Conservation (phyloP, 345 rosid genomes). For the Corchorus olitorius region DNA sequence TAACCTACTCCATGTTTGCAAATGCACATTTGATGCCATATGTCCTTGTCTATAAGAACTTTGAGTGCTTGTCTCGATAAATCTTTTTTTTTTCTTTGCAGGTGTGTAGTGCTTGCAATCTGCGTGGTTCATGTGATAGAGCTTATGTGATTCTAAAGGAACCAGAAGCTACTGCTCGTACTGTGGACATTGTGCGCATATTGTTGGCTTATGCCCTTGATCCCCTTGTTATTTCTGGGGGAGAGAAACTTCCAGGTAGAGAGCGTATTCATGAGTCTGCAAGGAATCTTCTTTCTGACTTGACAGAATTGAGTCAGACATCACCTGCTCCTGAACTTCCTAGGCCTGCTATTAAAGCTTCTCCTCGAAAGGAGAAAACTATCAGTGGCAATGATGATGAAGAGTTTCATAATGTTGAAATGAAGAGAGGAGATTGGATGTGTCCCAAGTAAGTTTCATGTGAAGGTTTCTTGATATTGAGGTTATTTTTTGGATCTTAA, state of each 20-base stretch:
- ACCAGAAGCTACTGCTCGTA: constrained; percentile 71
- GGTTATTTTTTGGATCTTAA: background rate
- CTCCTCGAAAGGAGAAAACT: constrained; percentile 29
- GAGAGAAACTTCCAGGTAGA: constrained; percentile 51
- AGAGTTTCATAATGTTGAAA: constrained; percentile 45
- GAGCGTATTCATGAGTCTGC: constrained; percentile 55
- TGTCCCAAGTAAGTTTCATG: constrained; percentile 72
- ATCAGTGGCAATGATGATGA: constrained; percentile 25
- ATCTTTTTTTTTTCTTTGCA: constrained; percentile 31
- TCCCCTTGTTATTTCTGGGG: constrained; percentile 59
- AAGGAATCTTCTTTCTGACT: constrained; percentile 70
- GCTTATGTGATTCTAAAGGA: constrained; percentile 77
- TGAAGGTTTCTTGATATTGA: constrained; percentile 3
- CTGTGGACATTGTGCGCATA: constrained; percentile 81
- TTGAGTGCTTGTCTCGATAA: constrained; percentile 8
- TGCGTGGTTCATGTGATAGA: constrained; percentile 85
- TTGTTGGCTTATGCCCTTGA: constrained; percentile 72
- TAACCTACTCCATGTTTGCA: background rate
- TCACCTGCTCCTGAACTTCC: constrained; percentile 53
- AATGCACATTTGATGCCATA: background rate
- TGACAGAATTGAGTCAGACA: constrained; percentile 71
- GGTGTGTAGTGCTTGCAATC: constrained; percentile 85
- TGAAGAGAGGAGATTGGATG: constrained; percentile 77
- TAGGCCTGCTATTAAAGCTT: constrained; percentile 43
- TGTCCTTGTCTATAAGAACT: background rate